These are phyloP conservation scores for Pseudogymnoascus sp. DNA, from an alignment of 2,329 filamentous ascomycete species.

Conservation along the genomic window DNA sequence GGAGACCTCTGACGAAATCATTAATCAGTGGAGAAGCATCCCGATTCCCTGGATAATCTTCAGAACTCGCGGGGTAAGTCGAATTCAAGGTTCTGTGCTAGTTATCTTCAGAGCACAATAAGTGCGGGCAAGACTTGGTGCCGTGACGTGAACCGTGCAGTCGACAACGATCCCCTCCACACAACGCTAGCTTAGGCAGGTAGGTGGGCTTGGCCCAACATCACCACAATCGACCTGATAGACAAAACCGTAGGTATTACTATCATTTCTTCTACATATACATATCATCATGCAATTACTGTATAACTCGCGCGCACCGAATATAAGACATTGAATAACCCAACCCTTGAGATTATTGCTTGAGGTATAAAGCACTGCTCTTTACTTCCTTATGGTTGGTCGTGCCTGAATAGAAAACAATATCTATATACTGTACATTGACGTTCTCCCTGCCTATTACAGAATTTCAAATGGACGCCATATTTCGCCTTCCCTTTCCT, in stretches of 20 bases:
- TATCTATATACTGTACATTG: neutral
- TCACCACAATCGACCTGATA: neutral
- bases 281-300: neutral
- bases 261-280: neutral
- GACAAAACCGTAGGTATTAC: neutral
- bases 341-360: neutral
- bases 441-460: neutral
- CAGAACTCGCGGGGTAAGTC: conserved; percentile 5
- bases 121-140: neutral
- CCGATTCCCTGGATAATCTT: conserved; percentile 6
- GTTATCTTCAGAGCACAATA: neutral
- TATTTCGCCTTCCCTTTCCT: conserved; percentile 3
- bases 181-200: neutral
- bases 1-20: conserved; percentile 9
- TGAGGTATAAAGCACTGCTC: neutral
- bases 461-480: neutral
- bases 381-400: neutral
- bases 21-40: conserved; percentile 12
- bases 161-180: neutral
- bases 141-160: conserved; percentile 10
- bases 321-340: neutral
- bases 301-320: neutral
- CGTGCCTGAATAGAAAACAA: neutral
- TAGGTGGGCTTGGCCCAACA: neutral
- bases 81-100: neutral